phyloP scores from a whole-genome alignment of 2,329 filamentous ascomycete genomes.

The Phyllosticta citriasiana region DNA sequence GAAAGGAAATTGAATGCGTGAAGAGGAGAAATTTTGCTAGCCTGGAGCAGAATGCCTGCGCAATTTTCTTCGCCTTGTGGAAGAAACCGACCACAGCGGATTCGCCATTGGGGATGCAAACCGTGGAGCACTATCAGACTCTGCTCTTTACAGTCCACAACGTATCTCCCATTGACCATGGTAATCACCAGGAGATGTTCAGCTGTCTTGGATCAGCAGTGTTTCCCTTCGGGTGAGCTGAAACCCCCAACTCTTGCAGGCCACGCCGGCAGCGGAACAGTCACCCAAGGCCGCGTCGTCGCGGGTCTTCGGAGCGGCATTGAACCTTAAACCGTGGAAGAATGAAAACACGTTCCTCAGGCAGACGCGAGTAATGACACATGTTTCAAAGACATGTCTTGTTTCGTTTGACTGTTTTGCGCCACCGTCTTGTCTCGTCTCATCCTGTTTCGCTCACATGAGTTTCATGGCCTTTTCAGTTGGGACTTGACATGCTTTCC shows the following conservation, averaged over 20 bases:
- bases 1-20: background rate
- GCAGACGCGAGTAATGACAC: background rate
- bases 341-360: background rate
- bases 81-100: too few relatives aligned
- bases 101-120: too few relatives aligned
- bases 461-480: background rate
- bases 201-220: background rate
- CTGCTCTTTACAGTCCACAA: too few relatives aligned
- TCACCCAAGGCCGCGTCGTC: background rate
- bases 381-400: background rate
- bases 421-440: background rate
- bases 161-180: too few relatives aligned
- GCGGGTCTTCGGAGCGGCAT: background rate
- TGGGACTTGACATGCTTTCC: background rate
- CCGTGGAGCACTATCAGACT: too few relatives aligned
- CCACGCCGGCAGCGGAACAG: background rate
- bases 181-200: too few relatives aligned
- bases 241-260: background rate
- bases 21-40: background rate
- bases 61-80: too few relatives aligned
- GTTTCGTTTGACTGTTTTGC: background rate
- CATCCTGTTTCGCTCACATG: background rate
- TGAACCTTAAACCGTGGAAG: background rate
- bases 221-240: background rate
- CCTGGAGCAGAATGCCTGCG: too few relatives aligned